Percentiles rank a stretch among this genome's conserved stretches.
phyloP scores from a whole-genome alignment of 345 rosid genomes.

The Cardamine resedifolia region DNA sequence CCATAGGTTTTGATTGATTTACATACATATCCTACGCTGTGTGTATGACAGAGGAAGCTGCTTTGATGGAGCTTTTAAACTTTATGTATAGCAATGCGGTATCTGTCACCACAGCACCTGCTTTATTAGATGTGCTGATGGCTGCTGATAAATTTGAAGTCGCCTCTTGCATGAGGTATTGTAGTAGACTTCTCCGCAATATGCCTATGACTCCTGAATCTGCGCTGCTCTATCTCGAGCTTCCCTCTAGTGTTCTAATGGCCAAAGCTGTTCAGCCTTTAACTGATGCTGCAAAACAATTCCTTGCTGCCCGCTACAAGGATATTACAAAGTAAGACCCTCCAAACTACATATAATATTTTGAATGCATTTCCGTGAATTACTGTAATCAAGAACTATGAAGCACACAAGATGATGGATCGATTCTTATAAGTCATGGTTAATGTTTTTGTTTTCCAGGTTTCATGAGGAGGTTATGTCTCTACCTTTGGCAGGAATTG shows the following conservation, averaged over 20 bases:
- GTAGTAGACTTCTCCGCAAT: conserved; percentile 74
- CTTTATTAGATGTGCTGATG: conserved; percentile 90
- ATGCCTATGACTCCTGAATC: conserved; percentile 88
- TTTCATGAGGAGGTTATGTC: conserved; percentile 81
- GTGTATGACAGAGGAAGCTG: conserved; percentile 78
- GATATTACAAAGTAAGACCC: conserved; percentile 74
- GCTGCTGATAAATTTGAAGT: conserved; percentile 99
- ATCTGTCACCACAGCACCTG: conserved; percentile 71
- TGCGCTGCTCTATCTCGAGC: conserved; percentile 91
- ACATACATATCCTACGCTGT: not conserved
- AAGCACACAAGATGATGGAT: not conserved
- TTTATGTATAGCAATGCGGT: conserved; percentile 87
- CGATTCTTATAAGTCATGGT: not conserved
- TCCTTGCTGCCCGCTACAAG: conserved; percentile 75
- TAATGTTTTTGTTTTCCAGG: conserved; percentile 41
- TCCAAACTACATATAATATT: not conserved
- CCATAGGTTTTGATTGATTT: not conserved
- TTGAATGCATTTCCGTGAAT: not conserved
- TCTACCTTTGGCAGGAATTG: conserved; percentile 87
- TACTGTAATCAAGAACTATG: not conserved
- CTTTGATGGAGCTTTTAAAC: conserved; percentile 90
- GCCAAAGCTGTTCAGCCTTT: conserved; percentile 92
- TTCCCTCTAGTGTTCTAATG: conserved; percentile 91
- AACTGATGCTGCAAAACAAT: conserved; percentile 91
- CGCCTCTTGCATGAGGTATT: conserved; percentile 97